Conservation (phyloP, 2,329 filamentous ascomycete species). For the Lizonia empirigonia region DNA sequence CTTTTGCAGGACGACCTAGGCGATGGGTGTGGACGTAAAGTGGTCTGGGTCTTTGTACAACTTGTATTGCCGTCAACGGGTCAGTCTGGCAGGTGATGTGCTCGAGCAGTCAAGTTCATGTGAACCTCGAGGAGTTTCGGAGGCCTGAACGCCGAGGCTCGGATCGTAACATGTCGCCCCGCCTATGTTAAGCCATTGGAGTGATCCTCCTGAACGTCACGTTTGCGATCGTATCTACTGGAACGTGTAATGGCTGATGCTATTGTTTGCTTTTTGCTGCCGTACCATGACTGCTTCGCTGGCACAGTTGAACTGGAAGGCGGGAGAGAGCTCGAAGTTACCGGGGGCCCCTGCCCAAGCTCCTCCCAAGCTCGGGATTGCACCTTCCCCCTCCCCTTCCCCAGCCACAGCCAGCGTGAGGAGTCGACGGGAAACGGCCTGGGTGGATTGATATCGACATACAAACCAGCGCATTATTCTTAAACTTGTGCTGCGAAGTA, state of each 20-base stretch:
- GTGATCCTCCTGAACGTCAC: not conserved
- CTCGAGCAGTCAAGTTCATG: constrained; percentile 1
- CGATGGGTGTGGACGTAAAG: not conserved
- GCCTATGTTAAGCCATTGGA: not conserved
- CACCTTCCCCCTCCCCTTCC: constrained; percentile 6
- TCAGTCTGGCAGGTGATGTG: constrained; percentile 2
- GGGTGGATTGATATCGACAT: not conserved
- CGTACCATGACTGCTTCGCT: not conserved
- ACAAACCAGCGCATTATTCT: not conserved
- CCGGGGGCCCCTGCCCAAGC: constrained; percentile 5
- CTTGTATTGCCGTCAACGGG: constrained; percentile 1
- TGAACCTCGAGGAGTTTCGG: constrained; percentile 12
- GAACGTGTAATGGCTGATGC: not conserved
- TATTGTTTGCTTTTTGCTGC: not conserved
- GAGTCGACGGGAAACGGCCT: not conserved
- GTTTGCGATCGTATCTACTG: not conserved
- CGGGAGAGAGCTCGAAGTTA: not conserved
- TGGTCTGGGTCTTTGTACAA: not conserved
- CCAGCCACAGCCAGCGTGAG: constrained; percentile 1
- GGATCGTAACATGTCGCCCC: constrained; percentile 3
- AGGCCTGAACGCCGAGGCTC: constrained; percentile 10
- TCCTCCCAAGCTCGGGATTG: constrained; percentile 5
- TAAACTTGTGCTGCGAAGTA: not conserved
- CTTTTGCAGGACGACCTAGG: not conserved
- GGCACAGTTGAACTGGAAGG: not conserved